Conservation (phyloP, 2,329 filamentous ascomycete species). For the Ophiostoma perfectum region DNA sequence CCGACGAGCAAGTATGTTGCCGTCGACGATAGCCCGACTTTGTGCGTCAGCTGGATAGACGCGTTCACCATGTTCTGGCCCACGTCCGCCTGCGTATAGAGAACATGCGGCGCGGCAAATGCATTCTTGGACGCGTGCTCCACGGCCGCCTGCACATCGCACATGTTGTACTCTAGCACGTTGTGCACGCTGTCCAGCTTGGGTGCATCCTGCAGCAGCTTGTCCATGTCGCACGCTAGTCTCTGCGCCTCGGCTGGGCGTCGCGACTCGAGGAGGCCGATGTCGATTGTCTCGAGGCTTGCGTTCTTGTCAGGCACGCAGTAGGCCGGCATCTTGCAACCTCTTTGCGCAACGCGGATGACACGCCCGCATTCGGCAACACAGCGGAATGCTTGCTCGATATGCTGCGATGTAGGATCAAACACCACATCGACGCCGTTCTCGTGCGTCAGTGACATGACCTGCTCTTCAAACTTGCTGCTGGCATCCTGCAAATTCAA, state of each 20-base stretch:
- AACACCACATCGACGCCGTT: constrained; percentile 42
- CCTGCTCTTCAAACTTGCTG: constrained; percentile 19
- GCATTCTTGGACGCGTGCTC: constrained; percentile 8
- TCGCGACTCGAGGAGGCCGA: constrained; percentile 21
- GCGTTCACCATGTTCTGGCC: not conserved
- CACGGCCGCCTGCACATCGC: constrained; percentile 16
- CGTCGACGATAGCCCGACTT: constrained; percentile 1
- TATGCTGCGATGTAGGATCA: constrained; percentile 39
- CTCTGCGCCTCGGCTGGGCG: constrained; percentile 18
- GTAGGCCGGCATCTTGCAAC: not conserved
- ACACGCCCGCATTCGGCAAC: constrained; percentile 30
- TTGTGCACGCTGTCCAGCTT: constrained; percentile 9
- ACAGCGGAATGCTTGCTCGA: constrained; percentile 32
- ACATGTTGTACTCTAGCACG: constrained; percentile 17
- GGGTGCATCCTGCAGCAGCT: constrained; percentile 17
- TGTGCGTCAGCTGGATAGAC: not conserved
- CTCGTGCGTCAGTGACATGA: constrained; percentile 33
- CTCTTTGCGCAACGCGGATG: constrained; percentile 20
- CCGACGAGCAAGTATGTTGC: constrained; percentile 52
- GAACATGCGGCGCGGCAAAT: constrained; percentile 7
- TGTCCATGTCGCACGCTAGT: constrained; percentile 20
- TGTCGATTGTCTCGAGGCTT: constrained; percentile 28
- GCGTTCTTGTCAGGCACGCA: constrained; percentile 22
- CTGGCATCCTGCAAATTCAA: not conserved
- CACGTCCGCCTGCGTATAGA: constrained; percentile 6